Conservation (phyloP, 2,329 filamentous ascomycete genomes). For the Raffaelea albimanens region DNA sequence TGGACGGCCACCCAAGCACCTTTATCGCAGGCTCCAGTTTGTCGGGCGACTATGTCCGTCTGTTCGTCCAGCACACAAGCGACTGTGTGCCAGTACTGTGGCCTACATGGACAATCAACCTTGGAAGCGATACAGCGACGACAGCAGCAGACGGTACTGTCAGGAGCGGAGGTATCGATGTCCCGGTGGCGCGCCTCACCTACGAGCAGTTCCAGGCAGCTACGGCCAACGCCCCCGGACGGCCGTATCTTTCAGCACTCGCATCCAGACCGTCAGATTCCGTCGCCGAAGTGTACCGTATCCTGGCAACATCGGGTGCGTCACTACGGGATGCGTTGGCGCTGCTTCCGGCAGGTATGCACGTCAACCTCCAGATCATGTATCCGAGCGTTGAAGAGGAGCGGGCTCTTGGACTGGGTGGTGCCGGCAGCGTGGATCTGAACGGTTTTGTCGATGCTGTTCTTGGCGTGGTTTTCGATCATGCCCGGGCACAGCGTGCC, state of each 20-base stretch:
- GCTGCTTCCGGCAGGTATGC: slow-evolving; percentile 67
- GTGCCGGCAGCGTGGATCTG: slow-evolving; percentile 60
- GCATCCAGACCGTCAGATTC: slow-evolving; percentile 37
- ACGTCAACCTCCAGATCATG: slow-evolving; percentile 85
- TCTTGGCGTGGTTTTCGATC: slow-evolving; percentile 79
- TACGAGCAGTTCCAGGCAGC: slow-evolving; percentile 59
- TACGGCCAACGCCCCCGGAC: slow-evolving; percentile 32
- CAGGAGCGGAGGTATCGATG: slow-evolving; percentile 44
- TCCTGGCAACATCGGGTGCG: slow-evolving; percentile 68
- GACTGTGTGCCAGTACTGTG: slow-evolving; percentile 83
- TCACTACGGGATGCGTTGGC: slow-evolving; percentile 68
- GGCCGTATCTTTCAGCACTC: slow-evolving; percentile 32
- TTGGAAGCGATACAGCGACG: not conserved
- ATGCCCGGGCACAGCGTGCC: slow-evolving; percentile 59
- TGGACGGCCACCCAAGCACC: slow-evolving; percentile 75
- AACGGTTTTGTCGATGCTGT: slow-evolving; percentile 81
- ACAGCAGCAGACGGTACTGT: not conserved
- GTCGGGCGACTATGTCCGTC: slow-evolving; percentile 85
- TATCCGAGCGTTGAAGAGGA: slow-evolving; percentile 76
- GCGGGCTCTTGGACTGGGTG: slow-evolving; percentile 53
- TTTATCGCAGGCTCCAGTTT: slow-evolving; percentile 92
- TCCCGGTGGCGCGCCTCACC: slow-evolving; percentile 72
- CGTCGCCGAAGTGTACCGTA: slow-evolving; percentile 59
- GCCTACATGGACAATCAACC: slow-evolving; percentile 71
- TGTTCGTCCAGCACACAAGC: slow-evolving; percentile 86